Percentiles rank a stretch among this genome's conserved stretches.
Evolutionary conservation across 306 rosid species (phyloP).

Genomic region (Cucumis melo): DNA sequence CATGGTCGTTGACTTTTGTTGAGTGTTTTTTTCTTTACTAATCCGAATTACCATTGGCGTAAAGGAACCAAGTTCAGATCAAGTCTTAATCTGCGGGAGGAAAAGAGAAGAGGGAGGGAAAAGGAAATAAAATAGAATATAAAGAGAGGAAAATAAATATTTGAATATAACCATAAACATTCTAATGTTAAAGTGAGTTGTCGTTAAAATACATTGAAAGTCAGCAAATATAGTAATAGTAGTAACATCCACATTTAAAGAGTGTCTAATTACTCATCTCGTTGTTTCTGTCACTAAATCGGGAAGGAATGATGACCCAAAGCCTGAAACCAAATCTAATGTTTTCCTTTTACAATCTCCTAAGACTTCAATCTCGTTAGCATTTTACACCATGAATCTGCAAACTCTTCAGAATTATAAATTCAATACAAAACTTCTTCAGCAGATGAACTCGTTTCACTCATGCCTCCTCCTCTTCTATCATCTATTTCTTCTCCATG

Average conservation of each 20-base stretch:
- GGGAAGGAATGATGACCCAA: neutral
- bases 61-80: too few relatives aligned
- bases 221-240: neutral
- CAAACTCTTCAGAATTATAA: neutral
- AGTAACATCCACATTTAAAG: neutral
- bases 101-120: neutral
- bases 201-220: neutral
- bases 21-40: neutral
- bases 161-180: neutral
- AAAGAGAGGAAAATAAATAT: neutral
- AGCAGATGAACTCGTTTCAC: neutral
- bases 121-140: neutral
- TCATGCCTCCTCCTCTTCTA: neutral
- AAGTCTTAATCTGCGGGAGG: neutral
- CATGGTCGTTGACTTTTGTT: neutral
- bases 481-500: neutral
- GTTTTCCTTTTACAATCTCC: neutral
- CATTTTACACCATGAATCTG: slow-evolving; percentile 1
- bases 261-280: neutral
- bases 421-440: slow-evolving; percentile 7
- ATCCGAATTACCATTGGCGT: neutral
- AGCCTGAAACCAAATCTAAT: slow-evolving; percentile 5
- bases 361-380: neutral
- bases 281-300: neutral
- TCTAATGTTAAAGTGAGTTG: neutral